phyloP scores from a whole-genome alignment of 306 rosid species.

The Acmispon strigosus region DNA sequence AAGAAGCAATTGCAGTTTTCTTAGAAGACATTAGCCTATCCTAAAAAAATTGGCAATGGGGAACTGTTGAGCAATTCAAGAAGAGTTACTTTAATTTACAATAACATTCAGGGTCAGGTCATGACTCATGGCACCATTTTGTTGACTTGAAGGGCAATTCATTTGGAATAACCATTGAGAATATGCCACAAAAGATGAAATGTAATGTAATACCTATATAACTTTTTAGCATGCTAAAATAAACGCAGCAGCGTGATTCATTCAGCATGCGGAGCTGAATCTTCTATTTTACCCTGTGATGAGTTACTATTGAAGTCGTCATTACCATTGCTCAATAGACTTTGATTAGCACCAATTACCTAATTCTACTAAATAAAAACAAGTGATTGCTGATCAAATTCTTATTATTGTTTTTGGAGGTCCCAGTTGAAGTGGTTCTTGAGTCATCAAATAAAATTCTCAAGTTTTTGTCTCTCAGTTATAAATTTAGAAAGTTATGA shows the following conservation, averaged over 20 bases:
- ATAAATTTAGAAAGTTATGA: constrained; percentile 12
- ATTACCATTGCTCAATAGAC: constrained; percentile 9
- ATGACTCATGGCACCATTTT: too few species aligned
- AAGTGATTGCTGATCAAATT: constrained; percentile 23
- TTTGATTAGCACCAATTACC: constrained; percentile 33
- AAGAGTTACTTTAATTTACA: too few species aligned
- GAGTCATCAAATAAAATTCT: constrained; percentile 58
- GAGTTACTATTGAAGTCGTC: constrained; percentile 3
- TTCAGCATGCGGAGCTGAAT: constrained; percentile 1
- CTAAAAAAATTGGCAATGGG: neutral
- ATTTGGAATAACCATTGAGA: constrained; percentile 16
- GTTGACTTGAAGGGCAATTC: neutral
- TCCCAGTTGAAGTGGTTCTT: constrained; percentile 39
- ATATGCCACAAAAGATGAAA: constrained; percentile 17
- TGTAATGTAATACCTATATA: constrained; percentile 1
- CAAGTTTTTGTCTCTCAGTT: constrained; percentile 6
- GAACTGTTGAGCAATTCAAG: neutral
- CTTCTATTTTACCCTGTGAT: neutral
- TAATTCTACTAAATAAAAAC: constrained; percentile 18
- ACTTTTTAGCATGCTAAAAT: constrained; percentile 10
- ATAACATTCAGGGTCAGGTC: too few species aligned
- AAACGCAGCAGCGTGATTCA: neutral
- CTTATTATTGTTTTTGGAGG: constrained; percentile 13
- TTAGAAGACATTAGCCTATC: neutral
- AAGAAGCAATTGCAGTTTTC: too few species aligned